phyloP scores from a whole-genome alignment of 257 asterid genomes.

The Rehmannia glutinosa region DNA sequence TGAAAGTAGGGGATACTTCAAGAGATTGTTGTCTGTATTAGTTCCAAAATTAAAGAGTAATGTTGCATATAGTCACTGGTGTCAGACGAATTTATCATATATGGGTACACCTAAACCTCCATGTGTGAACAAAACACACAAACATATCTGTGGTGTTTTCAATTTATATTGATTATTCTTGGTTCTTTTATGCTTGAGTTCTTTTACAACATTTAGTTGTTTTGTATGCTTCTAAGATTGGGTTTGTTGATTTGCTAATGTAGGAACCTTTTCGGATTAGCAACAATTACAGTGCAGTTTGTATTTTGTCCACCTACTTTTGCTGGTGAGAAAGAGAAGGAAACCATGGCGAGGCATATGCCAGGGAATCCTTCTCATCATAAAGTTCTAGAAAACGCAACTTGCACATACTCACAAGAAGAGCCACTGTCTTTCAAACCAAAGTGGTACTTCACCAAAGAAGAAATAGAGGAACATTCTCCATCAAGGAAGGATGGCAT shows the following conservation, averaged over 20 bases:
- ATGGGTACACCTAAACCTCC: not conserved
- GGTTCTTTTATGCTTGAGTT: not conserved
- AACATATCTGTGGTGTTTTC: not conserved
- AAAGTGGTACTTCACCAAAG: slow-evolving; percentile 49
- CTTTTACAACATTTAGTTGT: too few species aligned
- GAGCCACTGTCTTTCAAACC: slow-evolving; percentile 17
- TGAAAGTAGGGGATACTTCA: not conserved
- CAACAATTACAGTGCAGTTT: not conserved
- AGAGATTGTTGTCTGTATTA: not conserved
- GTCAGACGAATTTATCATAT: not conserved
- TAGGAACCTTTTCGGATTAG: slow-evolving; percentile 6
- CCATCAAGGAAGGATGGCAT: slow-evolving; percentile 68
- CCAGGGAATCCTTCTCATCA: slow-evolving; percentile 34
- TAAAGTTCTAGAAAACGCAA: slow-evolving; percentile 16
- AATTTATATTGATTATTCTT: not conserved
- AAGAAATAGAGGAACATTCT: slow-evolving; percentile 47
- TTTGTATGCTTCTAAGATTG: not conserved
- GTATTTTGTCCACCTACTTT: not conserved
- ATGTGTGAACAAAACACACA: not conserved
- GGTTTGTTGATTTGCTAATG: slow-evolving; percentile 2
- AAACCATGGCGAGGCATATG: slow-evolving; percentile 35
- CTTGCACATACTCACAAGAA: slow-evolving; percentile 12
- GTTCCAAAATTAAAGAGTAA: not conserved
- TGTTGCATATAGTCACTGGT: not conserved
- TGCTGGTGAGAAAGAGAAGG: slow-evolving; percentile 27